Conservation (phyloP, 805 yeast species). For the Zygotorulaspora danielsina region DNA sequence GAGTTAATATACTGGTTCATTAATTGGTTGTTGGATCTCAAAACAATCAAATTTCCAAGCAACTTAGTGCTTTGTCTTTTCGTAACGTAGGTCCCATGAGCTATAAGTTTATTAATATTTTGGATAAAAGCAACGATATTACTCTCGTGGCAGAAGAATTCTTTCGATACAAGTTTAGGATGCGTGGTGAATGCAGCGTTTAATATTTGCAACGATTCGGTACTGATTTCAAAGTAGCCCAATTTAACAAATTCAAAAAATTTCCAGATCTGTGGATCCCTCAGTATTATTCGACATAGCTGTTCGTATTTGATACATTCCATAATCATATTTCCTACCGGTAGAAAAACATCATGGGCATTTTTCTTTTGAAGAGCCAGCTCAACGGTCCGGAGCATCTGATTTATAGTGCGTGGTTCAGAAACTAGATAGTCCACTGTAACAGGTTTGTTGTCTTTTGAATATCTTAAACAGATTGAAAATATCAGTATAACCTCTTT, state of each 20-base stretch:
- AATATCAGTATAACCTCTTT: constrained; percentile 75
- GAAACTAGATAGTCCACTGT: constrained; percentile 78
- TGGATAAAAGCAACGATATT: constrained; percentile 57
- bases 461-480: constrained; percentile 71
- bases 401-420: constrained; percentile 59
- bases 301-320: constrained; percentile 80
- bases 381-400: constrained; percentile 71
- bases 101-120: constrained; percentile 64
- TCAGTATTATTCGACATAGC: constrained; percentile 55
- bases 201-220: constrained; percentile 80
- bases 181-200: constrained; percentile 66
- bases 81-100: constrained; percentile 81
- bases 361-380: constrained; percentile 35
- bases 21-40: constrained; percentile 63
- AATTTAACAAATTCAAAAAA: constrained; percentile 72
- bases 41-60: constrained; percentile 64
- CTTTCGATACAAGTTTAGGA: constrained; percentile 57
- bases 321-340: constrained; percentile 72
- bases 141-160: constrained; percentile 51
- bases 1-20: constrained; percentile 76
- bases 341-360: constrained; percentile 57
- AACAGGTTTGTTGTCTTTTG: constrained; percentile 71
- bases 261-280: constrained; percentile 69
- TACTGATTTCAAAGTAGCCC: constrained; percentile 81
- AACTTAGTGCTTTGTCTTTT: constrained; percentile 84